phyloP scores from a whole-genome alignment of 1,284 basidiomycete species.

The Ganoderma lucidum region DNA sequence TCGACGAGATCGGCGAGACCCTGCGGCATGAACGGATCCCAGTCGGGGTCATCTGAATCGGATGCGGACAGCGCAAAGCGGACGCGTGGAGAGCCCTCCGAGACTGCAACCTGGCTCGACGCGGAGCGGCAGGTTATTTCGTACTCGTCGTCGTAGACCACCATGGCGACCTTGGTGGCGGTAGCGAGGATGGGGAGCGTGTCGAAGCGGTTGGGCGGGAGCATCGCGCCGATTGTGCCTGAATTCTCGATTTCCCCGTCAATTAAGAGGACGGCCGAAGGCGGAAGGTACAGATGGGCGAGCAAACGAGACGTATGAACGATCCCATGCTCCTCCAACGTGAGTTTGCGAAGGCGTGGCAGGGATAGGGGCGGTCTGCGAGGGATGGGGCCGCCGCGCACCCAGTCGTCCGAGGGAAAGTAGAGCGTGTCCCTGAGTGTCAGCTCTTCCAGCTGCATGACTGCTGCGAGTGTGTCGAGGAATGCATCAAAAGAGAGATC shows the following conservation, averaged over 20 bases:
- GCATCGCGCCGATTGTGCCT: neutral
- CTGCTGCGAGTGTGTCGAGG: neutral
- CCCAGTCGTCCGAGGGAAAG: neutral
- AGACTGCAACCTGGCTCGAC: neutral
- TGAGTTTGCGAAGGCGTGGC: neutral
- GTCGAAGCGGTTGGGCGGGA: slow-evolving; percentile 4
- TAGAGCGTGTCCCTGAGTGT: neutral
- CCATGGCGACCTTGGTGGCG: neutral
- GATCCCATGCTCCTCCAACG: neutral
- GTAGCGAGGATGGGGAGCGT: neutral
- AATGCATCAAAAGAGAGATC: neutral
- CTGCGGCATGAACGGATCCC: neutral
- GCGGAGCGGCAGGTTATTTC: neutral
- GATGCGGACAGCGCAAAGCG: too few species aligned
- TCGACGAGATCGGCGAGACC: neutral
- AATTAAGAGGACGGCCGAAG: neutral
- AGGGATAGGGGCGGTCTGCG: neutral
- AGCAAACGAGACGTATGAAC: neutral
- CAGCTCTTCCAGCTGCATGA: neutral
- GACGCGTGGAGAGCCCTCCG: too few species aligned
- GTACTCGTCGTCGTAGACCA: neutral
- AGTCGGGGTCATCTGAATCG: too few species aligned
- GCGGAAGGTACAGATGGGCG: neutral
- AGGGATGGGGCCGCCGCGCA: neutral
- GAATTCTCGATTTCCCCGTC: neutral